phyloP scores from a whole-genome alignment of 306 rosid genomes.

The Prunus davidiana region DNA sequence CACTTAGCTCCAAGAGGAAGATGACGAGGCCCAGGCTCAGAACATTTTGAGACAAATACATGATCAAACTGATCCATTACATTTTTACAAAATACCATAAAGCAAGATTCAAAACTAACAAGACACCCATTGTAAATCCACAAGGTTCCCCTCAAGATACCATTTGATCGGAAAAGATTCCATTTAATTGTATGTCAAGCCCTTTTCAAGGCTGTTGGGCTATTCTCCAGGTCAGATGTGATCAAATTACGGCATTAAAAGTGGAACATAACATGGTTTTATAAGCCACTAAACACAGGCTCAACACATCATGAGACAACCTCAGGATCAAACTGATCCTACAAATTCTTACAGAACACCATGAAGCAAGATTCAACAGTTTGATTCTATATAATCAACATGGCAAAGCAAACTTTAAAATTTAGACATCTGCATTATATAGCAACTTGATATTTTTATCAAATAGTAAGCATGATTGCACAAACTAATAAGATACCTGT shows the following conservation, averaged over 20 bases:
- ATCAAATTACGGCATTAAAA: background rate
- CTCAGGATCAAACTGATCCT: background rate
- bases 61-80: background rate
- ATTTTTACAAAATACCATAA: background rate
- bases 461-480: constrained; percentile 1
- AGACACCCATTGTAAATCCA: constrained; percentile 63
- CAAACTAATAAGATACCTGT: constrained; percentile 48
- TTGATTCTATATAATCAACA: background rate
- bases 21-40: background rate
- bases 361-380: background rate
- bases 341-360: background rate
- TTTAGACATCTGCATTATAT: background rate
- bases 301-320: background rate
- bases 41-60: background rate
- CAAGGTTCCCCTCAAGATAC: constrained; percentile 12
- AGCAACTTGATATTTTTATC: background rate
- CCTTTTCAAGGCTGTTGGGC: constrained; percentile 1
- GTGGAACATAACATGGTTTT: background rate
- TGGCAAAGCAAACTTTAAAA: background rate
- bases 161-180: background rate
- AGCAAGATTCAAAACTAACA: background rate
- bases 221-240: background rate
- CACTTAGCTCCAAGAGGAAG: background rate
- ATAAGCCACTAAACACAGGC: background rate
- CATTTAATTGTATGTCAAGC: background rate